Percentiles rank a stretch among this genome's conserved stretches.
These are phyloP conservation scores for Solanum medicagineum DNA, from an alignment of 257 asterid genomes.

Conservation along the genomic window DNA sequence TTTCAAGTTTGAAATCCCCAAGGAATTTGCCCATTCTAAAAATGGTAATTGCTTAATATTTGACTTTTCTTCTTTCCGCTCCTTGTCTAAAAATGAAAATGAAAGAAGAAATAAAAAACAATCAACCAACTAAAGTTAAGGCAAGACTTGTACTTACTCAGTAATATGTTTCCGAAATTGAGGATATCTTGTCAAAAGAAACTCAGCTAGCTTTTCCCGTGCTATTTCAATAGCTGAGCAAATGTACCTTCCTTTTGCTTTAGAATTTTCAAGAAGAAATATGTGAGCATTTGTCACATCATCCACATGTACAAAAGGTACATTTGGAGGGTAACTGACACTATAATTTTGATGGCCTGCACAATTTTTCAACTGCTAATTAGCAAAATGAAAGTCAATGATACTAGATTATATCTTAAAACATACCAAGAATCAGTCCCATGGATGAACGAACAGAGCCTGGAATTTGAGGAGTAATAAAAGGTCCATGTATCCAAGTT, in stretches of 20 bases:
- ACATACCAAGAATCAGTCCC: not conserved
- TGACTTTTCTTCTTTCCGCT: not conserved
- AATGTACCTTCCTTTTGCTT: conserved; percentile 36
- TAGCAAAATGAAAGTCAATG: not conserved
- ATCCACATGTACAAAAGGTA: conserved; percentile 22
- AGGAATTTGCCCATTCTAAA: too few species aligned
- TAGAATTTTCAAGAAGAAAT: conserved; percentile 16
- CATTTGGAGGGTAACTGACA: not conserved
- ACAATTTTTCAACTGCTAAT: not conserved
- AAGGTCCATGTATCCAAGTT: conserved; percentile 46
- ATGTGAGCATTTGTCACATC: conserved; percentile 35
- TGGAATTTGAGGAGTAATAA: conserved; percentile 31
- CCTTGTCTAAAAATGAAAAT: not conserved
- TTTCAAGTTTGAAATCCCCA: too few species aligned
- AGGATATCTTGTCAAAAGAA: conserved; percentile 14
- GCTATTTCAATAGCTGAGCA: conserved; percentile 25
- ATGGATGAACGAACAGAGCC: not conserved
- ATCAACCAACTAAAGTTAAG: not conserved
- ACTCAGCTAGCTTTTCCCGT: conserved; percentile 13
- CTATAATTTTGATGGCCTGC: not conserved
- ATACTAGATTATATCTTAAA: not conserved
- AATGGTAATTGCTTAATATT: not conserved
- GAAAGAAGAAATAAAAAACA: not conserved
- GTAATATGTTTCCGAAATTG: conserved; percentile 1
- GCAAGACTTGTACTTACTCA: conserved; percentile 6